Conservation (phyloP, 2,329 filamentous ascomycete genomes). For the Colletotrichum echinochloae region DNA sequence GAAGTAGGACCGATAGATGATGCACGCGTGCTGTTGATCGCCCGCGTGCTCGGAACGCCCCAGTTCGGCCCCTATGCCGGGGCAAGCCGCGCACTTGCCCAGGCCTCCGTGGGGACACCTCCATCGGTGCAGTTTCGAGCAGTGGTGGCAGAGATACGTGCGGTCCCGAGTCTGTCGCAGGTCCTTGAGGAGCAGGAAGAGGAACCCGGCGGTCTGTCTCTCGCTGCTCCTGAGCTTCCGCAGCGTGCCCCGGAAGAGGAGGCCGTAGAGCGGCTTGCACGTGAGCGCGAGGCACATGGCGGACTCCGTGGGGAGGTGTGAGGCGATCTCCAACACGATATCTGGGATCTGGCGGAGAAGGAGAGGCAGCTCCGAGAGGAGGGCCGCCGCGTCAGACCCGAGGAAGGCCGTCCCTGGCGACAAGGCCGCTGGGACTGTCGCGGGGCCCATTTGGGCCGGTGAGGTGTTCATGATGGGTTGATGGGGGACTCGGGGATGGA, state of each 20-base stretch:
- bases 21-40: background rate
- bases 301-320: constrained; percentile 33
- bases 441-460: background rate
- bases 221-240: constrained; percentile 1
- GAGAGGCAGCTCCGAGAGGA: background rate
- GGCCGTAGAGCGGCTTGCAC: constrained; percentile 27
- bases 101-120: constrained; percentile 5
- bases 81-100: background rate
- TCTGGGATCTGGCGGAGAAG: constrained; percentile 31
- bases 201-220: background rate
- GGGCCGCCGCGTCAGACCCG: rapidly evolving
- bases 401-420: background rate
- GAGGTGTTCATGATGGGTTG: background rate
- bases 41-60: background rate
- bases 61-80: background rate
- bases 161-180: background rate
- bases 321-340: constrained; percentile 30
- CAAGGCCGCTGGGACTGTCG: background rate
- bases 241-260: constrained; percentile 17
- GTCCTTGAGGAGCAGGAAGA: constrained; percentile 30
- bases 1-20: constrained; percentile 2
- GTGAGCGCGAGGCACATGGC: constrained; percentile 30
- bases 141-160: constrained; percentile 30
- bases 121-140: constrained; percentile 11
- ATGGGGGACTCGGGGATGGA: too few relatives aligned